phyloP scores from a whole-genome alignment of 176 grass and related monocot species.

The Bolboschoenus planiculmis region DNA sequence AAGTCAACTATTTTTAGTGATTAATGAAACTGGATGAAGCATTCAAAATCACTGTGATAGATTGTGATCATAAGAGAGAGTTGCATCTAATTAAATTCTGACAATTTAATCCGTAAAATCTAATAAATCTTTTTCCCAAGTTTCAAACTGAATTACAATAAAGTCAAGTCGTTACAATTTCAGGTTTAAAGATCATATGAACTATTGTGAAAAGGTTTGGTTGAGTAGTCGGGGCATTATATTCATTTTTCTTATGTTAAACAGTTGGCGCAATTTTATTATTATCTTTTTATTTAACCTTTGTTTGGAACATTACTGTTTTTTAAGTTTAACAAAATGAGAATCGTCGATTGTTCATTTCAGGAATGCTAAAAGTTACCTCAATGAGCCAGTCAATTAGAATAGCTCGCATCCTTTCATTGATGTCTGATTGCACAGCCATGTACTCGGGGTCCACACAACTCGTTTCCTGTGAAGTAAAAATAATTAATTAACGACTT shows the following conservation, averaged over 20 bases:
- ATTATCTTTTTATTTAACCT: neutral
- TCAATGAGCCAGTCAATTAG: conserved; percentile 83
- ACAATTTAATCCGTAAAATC: neutral
- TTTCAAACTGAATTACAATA: neutral
- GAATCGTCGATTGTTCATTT: neutral
- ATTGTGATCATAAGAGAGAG: neutral
- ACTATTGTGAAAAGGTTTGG: neutral
- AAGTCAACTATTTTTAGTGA: neutral
- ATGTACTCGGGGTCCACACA: conserved; percentile 70
- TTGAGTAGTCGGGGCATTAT: neutral
- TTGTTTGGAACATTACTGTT: neutral
- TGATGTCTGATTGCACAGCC: conserved; percentile 72
- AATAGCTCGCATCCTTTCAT: conserved; percentile 88
- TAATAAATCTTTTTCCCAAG: neutral
- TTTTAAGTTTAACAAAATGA: neutral
- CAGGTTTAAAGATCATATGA: neutral
- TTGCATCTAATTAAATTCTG: neutral
- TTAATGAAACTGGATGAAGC: neutral
- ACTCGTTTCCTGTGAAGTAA: conserved; percentile 36
- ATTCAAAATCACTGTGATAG: neutral
- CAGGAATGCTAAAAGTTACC: conserved; percentile 30
- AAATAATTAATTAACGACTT: neutral
- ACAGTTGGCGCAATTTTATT: neutral
- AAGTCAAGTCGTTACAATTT: neutral
- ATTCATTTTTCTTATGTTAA: neutral